A percentile compares a stretch with the other conserved stretches of the same genome.
Evolutionary conservation across 2,329 filamentous ascomycete genomes (phyloP).

Genomic region (Phialophora tarda): DNA sequence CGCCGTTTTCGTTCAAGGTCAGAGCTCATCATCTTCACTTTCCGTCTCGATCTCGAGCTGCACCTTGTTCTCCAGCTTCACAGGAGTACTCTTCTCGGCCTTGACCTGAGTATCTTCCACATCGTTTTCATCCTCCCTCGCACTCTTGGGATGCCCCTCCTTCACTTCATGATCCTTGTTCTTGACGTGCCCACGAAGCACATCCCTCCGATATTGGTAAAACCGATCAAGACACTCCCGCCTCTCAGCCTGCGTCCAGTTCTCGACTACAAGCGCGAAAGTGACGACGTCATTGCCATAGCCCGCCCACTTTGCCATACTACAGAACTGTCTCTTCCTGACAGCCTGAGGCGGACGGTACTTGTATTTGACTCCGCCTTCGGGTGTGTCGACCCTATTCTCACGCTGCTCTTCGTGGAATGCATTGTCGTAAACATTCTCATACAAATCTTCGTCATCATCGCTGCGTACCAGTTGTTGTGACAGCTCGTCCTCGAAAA

Average conservation of each 20-base stretch:
- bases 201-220: slow-evolving; percentile 70
- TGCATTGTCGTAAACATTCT: slow-evolving; percentile 12
- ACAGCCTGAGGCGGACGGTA: slow-evolving; percentile 79
- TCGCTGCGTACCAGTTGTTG: slow-evolving; percentile 6
- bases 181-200: slow-evolving; percentile 44
- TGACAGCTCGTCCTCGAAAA: slow-evolving; percentile 35
- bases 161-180: slow-evolving; percentile 5
- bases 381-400: slow-evolving; percentile 38
- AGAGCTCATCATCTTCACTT: slow-evolving; percentile 5
- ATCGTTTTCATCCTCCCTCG: background rate
- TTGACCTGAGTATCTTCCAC: background rate
- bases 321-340: slow-evolving; percentile 82
- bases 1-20: background rate
- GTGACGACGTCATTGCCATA: slow-evolving; percentile 73
- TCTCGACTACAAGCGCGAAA: slow-evolving; percentile 89
- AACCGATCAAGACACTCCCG: slow-evolving; percentile 79
- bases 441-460: slow-evolving; percentile 4
- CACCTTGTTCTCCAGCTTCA: background rate
- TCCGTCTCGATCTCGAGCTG: slow-evolving; percentile 1
- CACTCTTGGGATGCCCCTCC: slow-evolving; percentile 11
- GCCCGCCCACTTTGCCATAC: slow-evolving; percentile 81
- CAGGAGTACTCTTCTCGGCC: background rate
- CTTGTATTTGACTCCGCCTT: slow-evolving; percentile 55
- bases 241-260: slow-evolving; percentile 83
- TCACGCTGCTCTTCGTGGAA: slow-evolving; percentile 4